These are phyloP conservation scores for Penicillium sp. DNA, from an alignment of 2,329 filamentous ascomycete genomes.

Conservation along the genomic window DNA sequence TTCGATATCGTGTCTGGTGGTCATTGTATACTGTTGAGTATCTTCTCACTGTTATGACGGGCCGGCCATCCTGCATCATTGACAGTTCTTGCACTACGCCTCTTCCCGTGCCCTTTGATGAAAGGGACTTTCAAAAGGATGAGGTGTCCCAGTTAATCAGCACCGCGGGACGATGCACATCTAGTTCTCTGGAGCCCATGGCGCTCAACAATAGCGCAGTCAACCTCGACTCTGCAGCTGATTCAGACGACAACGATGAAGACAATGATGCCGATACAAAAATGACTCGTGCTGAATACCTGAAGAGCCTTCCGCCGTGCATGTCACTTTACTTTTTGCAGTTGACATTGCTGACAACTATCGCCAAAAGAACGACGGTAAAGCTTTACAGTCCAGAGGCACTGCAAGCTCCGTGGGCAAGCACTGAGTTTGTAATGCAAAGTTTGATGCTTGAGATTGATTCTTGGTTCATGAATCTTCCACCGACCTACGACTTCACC, in stretches of 20 bases:
- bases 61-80: slow-evolving; percentile 49
- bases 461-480: slow-evolving; percentile 46
- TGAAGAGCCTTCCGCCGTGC: slow-evolving; percentile 42
- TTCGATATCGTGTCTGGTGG: slow-evolving; percentile 52
- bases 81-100: slow-evolving; percentile 48
- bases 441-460: slow-evolving; percentile 44
- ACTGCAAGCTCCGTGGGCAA: slow-evolving; percentile 40
- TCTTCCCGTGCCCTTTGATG: slow-evolving; percentile 47
- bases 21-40: slow-evolving; percentile 49
- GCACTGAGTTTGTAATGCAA: slow-evolving; percentile 43
- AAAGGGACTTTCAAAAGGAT: slow-evolving; percentile 44
- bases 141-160: slow-evolving; percentile 30
- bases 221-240: slow-evolving; percentile 25
- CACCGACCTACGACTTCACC: slow-evolving; percentile 45
- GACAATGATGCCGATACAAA: slow-evolving; percentile 21
- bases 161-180: slow-evolving; percentile 25
- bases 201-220: slow-evolving; percentile 26
- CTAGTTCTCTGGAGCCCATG: slow-evolving; percentile 26
- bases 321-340: slow-evolving; percentile 48
- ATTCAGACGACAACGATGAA: slow-evolving; percentile 25
- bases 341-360: slow-evolving; percentile 40
- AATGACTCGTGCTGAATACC: slow-evolving; percentile 35
- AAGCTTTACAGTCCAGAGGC: slow-evolving; percentile 47
- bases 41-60: slow-evolving; percentile 48
- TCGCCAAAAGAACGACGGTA: slow-evolving; percentile 42